Percentiles rank a stretch among this genome's conserved stretches.
Conservation (phyloP, 176 grass and related monocot genomes). For the Cocos nucifera region DNA sequence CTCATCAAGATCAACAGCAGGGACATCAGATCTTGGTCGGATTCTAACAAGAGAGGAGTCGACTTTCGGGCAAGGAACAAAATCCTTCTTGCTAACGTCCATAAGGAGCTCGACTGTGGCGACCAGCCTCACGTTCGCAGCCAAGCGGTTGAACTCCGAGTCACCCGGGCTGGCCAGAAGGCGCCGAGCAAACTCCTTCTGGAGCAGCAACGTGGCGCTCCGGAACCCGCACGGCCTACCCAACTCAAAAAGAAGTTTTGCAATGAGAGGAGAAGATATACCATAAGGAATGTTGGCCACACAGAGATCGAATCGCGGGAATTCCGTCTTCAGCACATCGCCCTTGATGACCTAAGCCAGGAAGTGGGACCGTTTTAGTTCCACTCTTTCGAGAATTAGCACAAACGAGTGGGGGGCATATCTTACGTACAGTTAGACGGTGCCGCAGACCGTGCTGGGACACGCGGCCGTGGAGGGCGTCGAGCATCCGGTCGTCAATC, state of each 20-base stretch:
- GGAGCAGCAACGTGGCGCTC: constrained; percentile 58
- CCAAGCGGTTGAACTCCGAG: constrained; percentile 76
- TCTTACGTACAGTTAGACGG: constrained; percentile 41
- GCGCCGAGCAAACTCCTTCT: constrained; percentile 80
- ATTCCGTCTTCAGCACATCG: constrained; percentile 55
- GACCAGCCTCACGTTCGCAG: constrained; percentile 53
- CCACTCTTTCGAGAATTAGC: constrained; percentile 20
- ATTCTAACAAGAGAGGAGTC: constrained; percentile 84
- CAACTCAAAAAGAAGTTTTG: constrained; percentile 59
- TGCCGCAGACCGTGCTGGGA: constrained; percentile 24
- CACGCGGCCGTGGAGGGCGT: constrained; percentile 41
- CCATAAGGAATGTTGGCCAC: constrained; percentile 87
- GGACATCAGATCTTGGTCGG: constrained; percentile 11
- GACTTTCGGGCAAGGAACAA: constrained; percentile 66
- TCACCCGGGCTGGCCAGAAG: constrained; percentile 49
- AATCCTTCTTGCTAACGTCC: constrained; percentile 78
- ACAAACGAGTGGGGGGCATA: constrained; percentile 31
- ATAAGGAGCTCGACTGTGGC: constrained; percentile 43
- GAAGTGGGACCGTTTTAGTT: neutral
- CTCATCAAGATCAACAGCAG: constrained; percentile 37
- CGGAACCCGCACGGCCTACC: constrained; percentile 33
- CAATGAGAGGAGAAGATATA: constrained; percentile 74
- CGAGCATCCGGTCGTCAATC: constrained; percentile 77
- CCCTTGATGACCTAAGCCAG: constrained; percentile 41
- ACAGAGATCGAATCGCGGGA: constrained; percentile 61